These are phyloP conservation scores for Penicillium verhagenii DNA, from an alignment of 495 filamentous ascomycete genomes.

Conservation along the genomic window DNA sequence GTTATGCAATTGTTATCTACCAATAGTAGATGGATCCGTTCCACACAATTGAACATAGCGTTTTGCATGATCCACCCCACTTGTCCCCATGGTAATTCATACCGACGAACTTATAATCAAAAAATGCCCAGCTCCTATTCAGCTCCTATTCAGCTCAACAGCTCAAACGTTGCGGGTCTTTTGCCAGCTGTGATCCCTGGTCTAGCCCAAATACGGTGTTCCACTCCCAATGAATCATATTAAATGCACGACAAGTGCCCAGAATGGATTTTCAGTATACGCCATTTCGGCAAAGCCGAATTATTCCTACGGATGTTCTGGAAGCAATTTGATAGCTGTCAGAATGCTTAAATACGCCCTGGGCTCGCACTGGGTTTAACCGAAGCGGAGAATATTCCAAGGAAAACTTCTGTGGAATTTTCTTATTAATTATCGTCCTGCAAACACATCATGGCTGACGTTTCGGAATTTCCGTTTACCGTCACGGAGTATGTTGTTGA, in stretches of 20 bases:
- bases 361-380: neutral
- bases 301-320: neutral
- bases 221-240: neutral
- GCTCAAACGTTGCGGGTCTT: too few species aligned
- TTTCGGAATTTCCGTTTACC: constrained; percentile 39
- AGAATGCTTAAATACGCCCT: neutral
- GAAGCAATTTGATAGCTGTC: neutral
- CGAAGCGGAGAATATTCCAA: too few species aligned
- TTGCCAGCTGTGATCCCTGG: too few species aligned
- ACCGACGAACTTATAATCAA: too few species aligned
- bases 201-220: neutral
- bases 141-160: too few species aligned
- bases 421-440: neutral
- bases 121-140: too few species aligned
- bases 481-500: constrained; percentile 61
- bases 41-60: too few species aligned
- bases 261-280: neutral
- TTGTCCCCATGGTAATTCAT: too few species aligned
- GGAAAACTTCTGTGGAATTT: neutral
- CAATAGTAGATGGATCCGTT: too few species aligned
- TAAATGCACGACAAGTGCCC: neutral
- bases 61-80: too few species aligned
- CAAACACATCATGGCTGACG: neutral
- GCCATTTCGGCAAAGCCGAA: neutral
- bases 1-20: too few species aligned